These are phyloP conservation scores for Mrakia hoshinonis DNA, from an alignment of 768 basidiomycete species.

Conservation along the genomic window DNA sequence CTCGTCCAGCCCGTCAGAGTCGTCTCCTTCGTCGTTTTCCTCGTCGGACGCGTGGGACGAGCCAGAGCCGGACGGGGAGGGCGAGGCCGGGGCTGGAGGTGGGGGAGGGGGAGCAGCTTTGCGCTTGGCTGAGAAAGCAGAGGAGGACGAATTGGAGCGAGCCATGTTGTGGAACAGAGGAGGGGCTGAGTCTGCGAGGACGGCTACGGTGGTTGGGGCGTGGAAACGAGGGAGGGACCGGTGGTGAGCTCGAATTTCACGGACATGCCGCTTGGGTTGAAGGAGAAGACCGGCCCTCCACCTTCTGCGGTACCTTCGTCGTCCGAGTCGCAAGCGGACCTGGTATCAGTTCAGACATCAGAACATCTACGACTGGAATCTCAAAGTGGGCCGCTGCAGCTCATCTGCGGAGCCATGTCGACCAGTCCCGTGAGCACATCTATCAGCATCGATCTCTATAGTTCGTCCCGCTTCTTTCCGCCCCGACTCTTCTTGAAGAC, in stretches of 20 bases:
- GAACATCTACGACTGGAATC: too few relatives aligned
- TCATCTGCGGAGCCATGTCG: too few relatives aligned
- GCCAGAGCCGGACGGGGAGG: background rate
- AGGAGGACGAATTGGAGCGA: background rate
- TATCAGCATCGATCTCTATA: slow-evolving; percentile 6
- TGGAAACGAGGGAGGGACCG: too few relatives aligned
- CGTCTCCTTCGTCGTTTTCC: slow-evolving; percentile 1
- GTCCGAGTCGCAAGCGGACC: too few relatives aligned
- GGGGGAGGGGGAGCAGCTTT: background rate
- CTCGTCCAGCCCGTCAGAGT: slow-evolving; percentile 1
- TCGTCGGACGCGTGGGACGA: slow-evolving; percentile 4
- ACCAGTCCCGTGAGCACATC: too few relatives aligned
- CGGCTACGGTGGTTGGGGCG: too few relatives aligned
- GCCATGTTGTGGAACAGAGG: background rate
- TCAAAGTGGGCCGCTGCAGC: too few relatives aligned
- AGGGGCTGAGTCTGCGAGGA: too few relatives aligned
- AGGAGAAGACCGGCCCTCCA: too few relatives aligned
- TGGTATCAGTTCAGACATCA: too few relatives aligned
- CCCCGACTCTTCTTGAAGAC: slow-evolving; percentile 22
- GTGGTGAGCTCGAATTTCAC: too few relatives aligned
- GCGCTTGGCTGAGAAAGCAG: background rate
- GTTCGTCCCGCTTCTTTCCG: slow-evolving; percentile 24
- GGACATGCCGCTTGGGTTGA: too few relatives aligned
- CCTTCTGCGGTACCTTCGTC: background rate
- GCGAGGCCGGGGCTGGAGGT: background rate